Evolutionary conservation across 2,329 filamentous ascomycete species (phyloP), one percentile per base, ranked within the genome.

Genomic region (Ophiostoma novo-ulmi): DNA sequence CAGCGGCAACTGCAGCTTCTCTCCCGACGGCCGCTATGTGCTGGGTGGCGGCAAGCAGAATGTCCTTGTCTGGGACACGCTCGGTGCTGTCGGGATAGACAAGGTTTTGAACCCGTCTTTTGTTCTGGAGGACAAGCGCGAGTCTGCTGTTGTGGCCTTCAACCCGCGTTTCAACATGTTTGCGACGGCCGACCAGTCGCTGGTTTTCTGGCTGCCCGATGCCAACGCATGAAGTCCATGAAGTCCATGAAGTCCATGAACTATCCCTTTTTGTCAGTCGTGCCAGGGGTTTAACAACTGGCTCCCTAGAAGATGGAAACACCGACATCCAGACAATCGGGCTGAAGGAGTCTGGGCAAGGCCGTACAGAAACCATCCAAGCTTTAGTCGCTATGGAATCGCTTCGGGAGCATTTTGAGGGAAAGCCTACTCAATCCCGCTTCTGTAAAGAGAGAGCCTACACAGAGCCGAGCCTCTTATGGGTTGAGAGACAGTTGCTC

Each of bases 111-210:
- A 87, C 58, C 91, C 91, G 68, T 85, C 82, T 65, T 85, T 85
- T 79, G 87, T 87, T 66, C 81, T 91, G 66, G 87, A 90, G 58
- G 88, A 90, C 75, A 87, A 85, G 81, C 88, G 83, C 78, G 88
- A 87, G 80, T 88, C 88, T 5, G 91, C 91, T 0, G 85, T 97
- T 14, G 84, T 97, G 61, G 92, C 91, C 31, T 95, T 93, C 78
- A 98, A 97, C 78, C 95, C 94, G 36, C 86, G 94, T 68, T 95
- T 91, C 80, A 97, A 98, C 79, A 89, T 97, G 82, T 86, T 98
- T 75, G 94, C 93, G 10, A 95, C 90, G 64, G 95, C 93, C 3
- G 94, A 98, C 76, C 90, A 90, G 77, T 93, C 97, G 70, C 82
- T 93, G 72, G 80, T 92, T 26, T 92, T 94, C 75, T 94, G 91